A percentile compares a stretch with the other conserved stretches of the same genome.
Evolutionary conservation across 2,329 filamentous ascomycete species (phyloP).

Genomic region (Cadophora sp.): DNA sequence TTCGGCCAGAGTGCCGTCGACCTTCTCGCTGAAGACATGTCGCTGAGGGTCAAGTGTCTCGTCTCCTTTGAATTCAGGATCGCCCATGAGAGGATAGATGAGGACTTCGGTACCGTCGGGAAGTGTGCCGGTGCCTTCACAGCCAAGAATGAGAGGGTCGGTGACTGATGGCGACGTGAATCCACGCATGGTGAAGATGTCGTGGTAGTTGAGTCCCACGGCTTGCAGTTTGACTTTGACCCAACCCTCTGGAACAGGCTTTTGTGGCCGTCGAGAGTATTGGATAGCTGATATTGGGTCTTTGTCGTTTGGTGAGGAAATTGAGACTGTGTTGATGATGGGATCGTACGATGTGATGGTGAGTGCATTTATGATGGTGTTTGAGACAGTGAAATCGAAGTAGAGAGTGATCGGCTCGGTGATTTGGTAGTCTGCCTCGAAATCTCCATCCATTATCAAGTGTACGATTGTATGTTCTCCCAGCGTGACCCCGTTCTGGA

Average conservation of each 20-base stretch:
- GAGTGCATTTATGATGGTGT: conserved; percentile 7
- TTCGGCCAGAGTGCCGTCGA: conserved; percentile 36
- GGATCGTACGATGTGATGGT: conserved; percentile 22
- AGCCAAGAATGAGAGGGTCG: conserved; percentile 34
- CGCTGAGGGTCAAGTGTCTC: conserved; percentile 35
- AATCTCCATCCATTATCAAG: conserved; percentile 29
- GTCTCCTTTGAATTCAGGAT: conserved; percentile 34
- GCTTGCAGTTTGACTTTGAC: conserved; percentile 33
- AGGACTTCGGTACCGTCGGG: conserved; percentile 35
- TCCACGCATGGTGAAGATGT: conserved; percentile 36
- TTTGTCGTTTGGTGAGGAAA: conserved; percentile 16
- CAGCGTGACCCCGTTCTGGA: conserved; percentile 1
- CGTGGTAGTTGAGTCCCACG: conserved; percentile 35
- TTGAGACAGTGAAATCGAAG: conserved; percentile 18
- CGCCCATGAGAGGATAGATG: conserved; percentile 36
- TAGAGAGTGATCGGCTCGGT: conserved; percentile 21
- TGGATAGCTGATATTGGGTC: conserved; percentile 31
- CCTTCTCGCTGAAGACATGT: conserved; percentile 32
- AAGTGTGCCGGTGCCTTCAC: conserved; percentile 34
- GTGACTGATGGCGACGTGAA: conserved; percentile 25
- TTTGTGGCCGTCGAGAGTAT: conserved; percentile 26
- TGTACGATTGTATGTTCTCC: conserved; percentile 15
- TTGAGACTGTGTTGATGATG: conserved; percentile 23
- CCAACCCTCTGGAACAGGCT: conserved; percentile 28
- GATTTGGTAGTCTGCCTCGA: conserved; percentile 22